Percentiles rank a stretch among this genome's conserved stretches.
Evolutionary conservation across 2,329 filamentous ascomycete species (phyloP).

Genomic region (Aspergillus sp.): DNA sequence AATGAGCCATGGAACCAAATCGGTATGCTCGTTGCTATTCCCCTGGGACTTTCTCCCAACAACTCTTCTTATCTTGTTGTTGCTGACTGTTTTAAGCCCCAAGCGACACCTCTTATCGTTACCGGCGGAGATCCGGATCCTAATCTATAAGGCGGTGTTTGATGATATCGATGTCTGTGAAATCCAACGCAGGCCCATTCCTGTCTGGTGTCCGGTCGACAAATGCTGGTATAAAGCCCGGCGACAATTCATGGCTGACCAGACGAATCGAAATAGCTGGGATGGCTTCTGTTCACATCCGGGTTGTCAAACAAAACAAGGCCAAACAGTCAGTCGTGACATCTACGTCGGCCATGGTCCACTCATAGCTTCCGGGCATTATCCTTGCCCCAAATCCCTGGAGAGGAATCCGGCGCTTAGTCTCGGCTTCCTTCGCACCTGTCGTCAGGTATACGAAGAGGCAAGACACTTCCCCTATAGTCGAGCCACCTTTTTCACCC

Average conservation of each 20-base stretch:
- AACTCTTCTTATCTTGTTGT: not conserved
- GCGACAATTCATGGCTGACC: not conserved
- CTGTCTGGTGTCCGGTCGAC: not conserved
- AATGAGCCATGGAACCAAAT: not conserved
- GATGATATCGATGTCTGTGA: not conserved
- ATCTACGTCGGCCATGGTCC: not conserved
- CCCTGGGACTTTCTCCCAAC: not conserved
- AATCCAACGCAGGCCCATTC: slow-evolving; percentile 1
- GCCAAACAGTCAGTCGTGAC: not conserved
- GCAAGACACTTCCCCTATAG: not conserved
- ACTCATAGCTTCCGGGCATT: not conserved
- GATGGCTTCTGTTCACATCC: not conserved
- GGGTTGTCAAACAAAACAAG: not conserved
- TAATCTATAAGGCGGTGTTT: slow-evolving; percentile 3
- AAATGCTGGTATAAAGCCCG: not conserved
- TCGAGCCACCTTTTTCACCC: not conserved
- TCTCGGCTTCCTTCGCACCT: slow-evolving; percentile 3
- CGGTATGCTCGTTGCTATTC: not conserved
- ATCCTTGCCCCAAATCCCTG: slow-evolving; percentile 3
- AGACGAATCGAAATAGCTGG: not conserved
- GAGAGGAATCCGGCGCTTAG: not conserved
- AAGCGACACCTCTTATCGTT: not conserved
- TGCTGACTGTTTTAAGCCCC: not conserved
- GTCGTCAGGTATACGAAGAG: slow-evolving; percentile 1
- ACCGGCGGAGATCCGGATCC: slow-evolving; percentile 6